A percentile compares a stretch with the other conserved stretches of the same genome.
Conservation (phyloP, 352 stramenopile genomes). For the Thalassiosira mediterranea region DNA sequence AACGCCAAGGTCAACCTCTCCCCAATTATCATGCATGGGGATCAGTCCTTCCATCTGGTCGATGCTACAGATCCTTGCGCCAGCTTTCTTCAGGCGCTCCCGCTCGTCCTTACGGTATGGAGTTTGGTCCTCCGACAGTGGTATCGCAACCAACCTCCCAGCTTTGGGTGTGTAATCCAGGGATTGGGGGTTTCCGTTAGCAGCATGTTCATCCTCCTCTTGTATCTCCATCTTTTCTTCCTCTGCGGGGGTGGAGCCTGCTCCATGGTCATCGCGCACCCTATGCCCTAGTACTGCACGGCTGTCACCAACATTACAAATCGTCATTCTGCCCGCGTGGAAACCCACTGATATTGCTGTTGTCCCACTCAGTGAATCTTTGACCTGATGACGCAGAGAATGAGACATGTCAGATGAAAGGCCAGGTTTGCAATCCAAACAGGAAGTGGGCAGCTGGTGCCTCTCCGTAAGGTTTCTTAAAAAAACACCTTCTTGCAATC, state of each 20-base stretch:
- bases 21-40: slow-evolving; percentile 91
- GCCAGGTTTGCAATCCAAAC: too few species aligned
- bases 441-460: too few species aligned
- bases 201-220: background rate
- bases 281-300: slow-evolving; percentile 88
- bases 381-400: slow-evolving; percentile 62
- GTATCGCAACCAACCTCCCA: slow-evolving; percentile 57
- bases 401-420: too few species aligned
- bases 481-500: too few species aligned
- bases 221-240: slow-evolving; percentile 16
- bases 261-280: background rate
- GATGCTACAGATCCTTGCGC: slow-evolving; percentile 91
- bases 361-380: slow-evolving; percentile 87
- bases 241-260: background rate
- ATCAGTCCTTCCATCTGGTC: slow-evolving; percentile 92
- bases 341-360: slow-evolving; percentile 93
- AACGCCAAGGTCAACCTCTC: slow-evolving; percentile 87
- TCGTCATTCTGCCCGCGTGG: slow-evolving; percentile 90
- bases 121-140: slow-evolving; percentile 90
- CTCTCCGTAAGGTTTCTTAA: too few species aligned
- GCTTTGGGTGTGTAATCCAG: background rate
- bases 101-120: slow-evolving; percentile 94
- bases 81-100: slow-evolving; percentile 90
- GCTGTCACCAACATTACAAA: slow-evolving; percentile 95
- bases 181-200: background rate